A percentile compares a stretch with the other conserved stretches of the same genome.
phyloP scores from a whole-genome alignment of 306 rosid species.

The Cicer arietinum region DNA sequence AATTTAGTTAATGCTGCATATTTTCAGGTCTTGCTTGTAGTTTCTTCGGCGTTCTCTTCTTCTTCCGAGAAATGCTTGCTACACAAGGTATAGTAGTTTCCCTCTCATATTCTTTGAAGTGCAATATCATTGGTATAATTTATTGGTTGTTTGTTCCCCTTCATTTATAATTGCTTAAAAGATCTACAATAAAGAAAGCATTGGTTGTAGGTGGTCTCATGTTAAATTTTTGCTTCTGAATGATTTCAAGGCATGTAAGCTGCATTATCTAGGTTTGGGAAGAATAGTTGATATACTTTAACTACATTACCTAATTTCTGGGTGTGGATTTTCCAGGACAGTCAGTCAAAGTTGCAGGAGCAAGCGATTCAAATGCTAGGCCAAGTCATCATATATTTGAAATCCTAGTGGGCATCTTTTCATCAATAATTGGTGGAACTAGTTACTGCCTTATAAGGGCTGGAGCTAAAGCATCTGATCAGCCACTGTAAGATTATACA shows the following conservation, averaged over 20 bases:
- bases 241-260: constrained; percentile 27
- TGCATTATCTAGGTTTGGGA: constrained; percentile 30
- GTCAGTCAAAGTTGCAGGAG: constrained; percentile 57
- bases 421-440: constrained; percentile 72
- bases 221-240: constrained; percentile 1
- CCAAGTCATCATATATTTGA: constrained; percentile 53
- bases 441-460: constrained; percentile 78
- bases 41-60: constrained; percentile 79
- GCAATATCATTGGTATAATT: constrained; percentile 19
- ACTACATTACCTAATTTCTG: constrained; percentile 38
- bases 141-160: not conserved
- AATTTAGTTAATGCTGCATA: constrained; percentile 25
- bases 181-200: constrained; percentile 13
- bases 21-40: constrained; percentile 83
- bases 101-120: constrained; percentile 28
- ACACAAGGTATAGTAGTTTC: constrained; percentile 58
- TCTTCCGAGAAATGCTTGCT: constrained; percentile 64
- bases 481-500: constrained; percentile 72
- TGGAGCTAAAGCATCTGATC: constrained; percentile 77
- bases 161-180: constrained; percentile 1
- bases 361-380: constrained; percentile 40
- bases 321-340: constrained; percentile 60
- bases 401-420: constrained; percentile 62
- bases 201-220: not conserved
- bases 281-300: constrained; percentile 34